These are phyloP conservation scores for Ogataea wickerhamii DNA, from an alignment of 805 yeast genomes.

Conservation along the genomic window DNA sequence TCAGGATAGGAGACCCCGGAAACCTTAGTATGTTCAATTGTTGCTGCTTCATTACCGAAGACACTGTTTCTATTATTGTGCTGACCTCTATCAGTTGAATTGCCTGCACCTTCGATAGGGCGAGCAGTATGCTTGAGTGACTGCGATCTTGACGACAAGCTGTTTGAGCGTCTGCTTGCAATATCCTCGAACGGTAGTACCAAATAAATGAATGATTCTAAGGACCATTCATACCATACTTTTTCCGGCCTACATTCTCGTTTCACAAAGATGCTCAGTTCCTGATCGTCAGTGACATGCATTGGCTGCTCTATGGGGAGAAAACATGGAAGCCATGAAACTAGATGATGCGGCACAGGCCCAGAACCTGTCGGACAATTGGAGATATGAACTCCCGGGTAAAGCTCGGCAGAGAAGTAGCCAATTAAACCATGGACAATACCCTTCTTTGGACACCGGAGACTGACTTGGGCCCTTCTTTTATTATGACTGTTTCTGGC, in stretches of 20 bases:
- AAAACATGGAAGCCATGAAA: conserved; percentile 68
- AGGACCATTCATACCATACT: conserved; percentile 70
- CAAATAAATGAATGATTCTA: conserved; percentile 47
- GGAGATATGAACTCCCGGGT: conserved; percentile 52
- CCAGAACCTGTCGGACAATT: conserved; percentile 39
- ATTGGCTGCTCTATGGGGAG: conserved; percentile 59
- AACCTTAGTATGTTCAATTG: neutral
- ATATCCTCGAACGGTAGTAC: conserved; percentile 21
- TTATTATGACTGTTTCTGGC: conserved; percentile 20
- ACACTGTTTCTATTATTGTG: neutral
- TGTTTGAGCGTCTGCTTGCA: conserved; percentile 12
- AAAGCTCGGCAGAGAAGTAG: conserved; percentile 67
- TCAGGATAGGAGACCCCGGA: neutral
- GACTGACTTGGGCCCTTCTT: conserved; percentile 25
- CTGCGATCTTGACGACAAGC: neutral
- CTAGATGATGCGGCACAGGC: conserved; percentile 40
- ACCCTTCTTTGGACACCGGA: conserved; percentile 46
- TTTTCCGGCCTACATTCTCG: conserved; percentile 39
- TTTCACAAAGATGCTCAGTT: conserved; percentile 48
- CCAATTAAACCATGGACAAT: conserved; percentile 75
- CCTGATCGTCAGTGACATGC: conserved; percentile 50
- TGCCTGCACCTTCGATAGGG: neutral
- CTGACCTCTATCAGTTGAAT: neutral
- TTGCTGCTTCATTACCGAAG: too few relatives aligned
- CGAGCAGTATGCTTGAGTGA: neutral